Evolutionary conservation across 106 monocot species (phyloP).

Genomic region (Dendrobium chrysotoxum): DNA sequence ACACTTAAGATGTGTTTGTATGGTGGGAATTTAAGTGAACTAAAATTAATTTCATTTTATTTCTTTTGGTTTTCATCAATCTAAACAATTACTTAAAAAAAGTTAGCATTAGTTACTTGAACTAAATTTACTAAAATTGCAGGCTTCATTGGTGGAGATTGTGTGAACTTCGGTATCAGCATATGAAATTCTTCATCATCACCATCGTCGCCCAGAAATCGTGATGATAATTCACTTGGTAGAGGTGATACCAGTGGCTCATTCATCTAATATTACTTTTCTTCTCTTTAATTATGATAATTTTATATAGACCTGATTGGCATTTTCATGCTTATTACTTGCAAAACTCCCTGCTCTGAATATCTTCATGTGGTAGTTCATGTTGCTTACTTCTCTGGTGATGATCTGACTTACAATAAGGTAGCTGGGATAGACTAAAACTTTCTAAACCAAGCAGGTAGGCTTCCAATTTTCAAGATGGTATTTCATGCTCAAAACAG

Average conservation of each 20-base stretch:
- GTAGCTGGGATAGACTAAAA: too few species aligned
- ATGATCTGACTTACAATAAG: too few species aligned
- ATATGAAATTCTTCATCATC: neutral
- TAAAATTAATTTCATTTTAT: neutral
- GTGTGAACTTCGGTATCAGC: neutral
- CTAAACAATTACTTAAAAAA: neutral
- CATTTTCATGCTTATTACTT: too few species aligned
- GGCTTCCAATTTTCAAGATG: too few species aligned
- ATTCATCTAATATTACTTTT: neutral
- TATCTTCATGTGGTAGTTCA: too few species aligned
- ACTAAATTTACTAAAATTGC: neutral
- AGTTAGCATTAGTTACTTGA: neutral
- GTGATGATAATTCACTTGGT: neutral
- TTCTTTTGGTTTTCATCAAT: too few species aligned
- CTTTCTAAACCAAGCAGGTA: too few species aligned
- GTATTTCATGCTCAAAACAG: too few species aligned
- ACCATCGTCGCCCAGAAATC: neutral
- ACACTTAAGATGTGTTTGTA: too few species aligned
- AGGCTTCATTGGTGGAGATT: constrained; percentile 11
- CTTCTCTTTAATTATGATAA: neutral
- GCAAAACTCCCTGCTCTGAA: too few species aligned
- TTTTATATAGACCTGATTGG: neutral
- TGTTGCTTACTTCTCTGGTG: too few species aligned
- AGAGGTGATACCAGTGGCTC: neutral
- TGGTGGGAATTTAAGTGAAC: too few species aligned